Percentiles rank a stretch among this genome's conserved stretches.
phyloP scores from a whole-genome alignment of 129 eudicot genomes.

The Sambucus nigra region DNA sequence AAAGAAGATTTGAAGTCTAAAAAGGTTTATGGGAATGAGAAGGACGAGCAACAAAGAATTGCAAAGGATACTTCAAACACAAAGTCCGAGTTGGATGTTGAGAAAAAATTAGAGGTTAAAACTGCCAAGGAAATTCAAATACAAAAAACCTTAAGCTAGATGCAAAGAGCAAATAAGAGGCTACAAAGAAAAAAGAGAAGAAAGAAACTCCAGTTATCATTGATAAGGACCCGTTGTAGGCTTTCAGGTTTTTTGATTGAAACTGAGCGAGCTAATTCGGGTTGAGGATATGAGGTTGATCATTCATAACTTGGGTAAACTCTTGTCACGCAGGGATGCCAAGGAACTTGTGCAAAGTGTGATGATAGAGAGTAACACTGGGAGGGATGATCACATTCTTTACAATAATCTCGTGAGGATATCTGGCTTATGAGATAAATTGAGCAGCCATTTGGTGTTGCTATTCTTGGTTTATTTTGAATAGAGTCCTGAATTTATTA shows the following conservation, averaged over 20 bases:
- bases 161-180: conserved; percentile 17
- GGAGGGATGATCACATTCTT: conserved; percentile 75
- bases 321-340: conserved; percentile 76
- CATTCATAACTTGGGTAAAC: conserved; percentile 76
- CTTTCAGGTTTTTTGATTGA: conserved; percentile 95
- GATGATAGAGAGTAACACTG: conserved; percentile 76
- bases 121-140: conserved; percentile 17
- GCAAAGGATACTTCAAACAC: conserved; percentile 22
- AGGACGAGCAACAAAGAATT: conserved; percentile 29
- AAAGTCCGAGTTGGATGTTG: conserved; percentile 16
- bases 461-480: too few species aligned
- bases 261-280: conserved; percentile 82
- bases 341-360: conserved; percentile 99
- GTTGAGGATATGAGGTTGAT: conserved; percentile 92
- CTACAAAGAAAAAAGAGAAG: conserved; percentile 25
- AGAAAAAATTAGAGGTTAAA: conserved; percentile 18
- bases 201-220: conserved; percentile 33
- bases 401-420: conserved; percentile 65
- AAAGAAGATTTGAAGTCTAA: conserved; percentile 23
- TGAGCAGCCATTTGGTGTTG: too few species aligned
- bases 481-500: too few species aligned
- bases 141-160: conserved; percentile 12
- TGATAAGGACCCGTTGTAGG: conserved; percentile 87
- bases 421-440: conserved; percentile 18
- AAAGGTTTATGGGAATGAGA: conserved; percentile 17